Conservation (phyloP, 345 rosid genomes). For the Litchi chinensis region DNA sequence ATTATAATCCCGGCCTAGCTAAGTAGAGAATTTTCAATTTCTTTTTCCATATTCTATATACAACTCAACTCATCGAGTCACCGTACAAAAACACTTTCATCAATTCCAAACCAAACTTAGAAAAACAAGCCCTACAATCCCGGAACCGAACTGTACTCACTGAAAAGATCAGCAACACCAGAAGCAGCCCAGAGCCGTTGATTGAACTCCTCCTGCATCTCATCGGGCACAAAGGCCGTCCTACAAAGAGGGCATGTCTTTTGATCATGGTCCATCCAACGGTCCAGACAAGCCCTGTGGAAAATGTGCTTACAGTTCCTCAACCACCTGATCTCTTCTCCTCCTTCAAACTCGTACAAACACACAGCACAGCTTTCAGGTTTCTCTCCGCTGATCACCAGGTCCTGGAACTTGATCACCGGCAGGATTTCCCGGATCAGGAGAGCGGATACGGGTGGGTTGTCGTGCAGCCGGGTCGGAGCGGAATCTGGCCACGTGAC, state of each 20-base stretch:
- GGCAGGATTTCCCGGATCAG: slow-evolving; percentile 85
- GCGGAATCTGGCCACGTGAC: slow-evolving; percentile 48
- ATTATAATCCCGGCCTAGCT: not conserved
- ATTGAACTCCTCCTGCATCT: slow-evolving; percentile 80
- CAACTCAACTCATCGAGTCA: not conserved
- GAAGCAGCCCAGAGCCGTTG: slow-evolving; percentile 80
- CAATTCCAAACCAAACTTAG: not conserved
- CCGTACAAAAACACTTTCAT: slow-evolving; percentile 2
- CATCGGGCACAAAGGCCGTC: slow-evolving; percentile 75
- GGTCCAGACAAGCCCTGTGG: slow-evolving; percentile 81
- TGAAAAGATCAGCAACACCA: slow-evolving; percentile 54
- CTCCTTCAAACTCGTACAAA: slow-evolving; percentile 70
- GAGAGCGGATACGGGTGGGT: slow-evolving; percentile 63
- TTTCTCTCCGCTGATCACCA: slow-evolving; percentile 41
- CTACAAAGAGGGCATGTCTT: slow-evolving; percentile 90
- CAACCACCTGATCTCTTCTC: slow-evolving; percentile 79
- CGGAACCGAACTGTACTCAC: slow-evolving; percentile 52
- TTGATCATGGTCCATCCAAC: slow-evolving; percentile 95
- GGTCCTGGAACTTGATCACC: slow-evolving; percentile 58
- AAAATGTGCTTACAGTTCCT: slow-evolving; percentile 81
- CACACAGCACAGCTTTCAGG: slow-evolving; percentile 88
- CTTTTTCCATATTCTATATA: not conserved
- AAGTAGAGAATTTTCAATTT: not conserved
- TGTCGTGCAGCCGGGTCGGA: slow-evolving; percentile 37
- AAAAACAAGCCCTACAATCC: slow-evolving; percentile 29